Evolutionary conservation across 129 eudicot genomes (phyloP).

Genomic region (Lonicera japonica): DNA sequence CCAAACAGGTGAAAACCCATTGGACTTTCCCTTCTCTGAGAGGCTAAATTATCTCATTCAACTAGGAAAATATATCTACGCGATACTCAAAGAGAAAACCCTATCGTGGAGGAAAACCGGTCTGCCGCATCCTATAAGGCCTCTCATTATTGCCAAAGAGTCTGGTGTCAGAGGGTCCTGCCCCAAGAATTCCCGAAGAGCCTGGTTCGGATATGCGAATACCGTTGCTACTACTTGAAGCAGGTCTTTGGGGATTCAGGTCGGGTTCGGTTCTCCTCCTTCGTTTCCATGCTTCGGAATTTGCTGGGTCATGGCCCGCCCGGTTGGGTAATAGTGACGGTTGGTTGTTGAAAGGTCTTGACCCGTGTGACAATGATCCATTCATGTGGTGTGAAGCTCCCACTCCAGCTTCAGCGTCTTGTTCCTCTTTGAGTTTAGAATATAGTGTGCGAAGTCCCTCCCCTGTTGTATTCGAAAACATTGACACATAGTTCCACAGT

Average conservation of each 20-base stretch:
- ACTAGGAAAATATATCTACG: constrained; percentile 9
- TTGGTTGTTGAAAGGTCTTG: constrained; percentile 33
- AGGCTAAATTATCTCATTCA: constrained; percentile 2
- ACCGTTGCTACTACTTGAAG: constrained; percentile 29
- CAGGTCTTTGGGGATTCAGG: constrained; percentile 34
- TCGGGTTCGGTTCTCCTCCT: constrained; percentile 66
- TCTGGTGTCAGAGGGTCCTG: constrained; percentile 61
- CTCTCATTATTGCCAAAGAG: constrained; percentile 39
- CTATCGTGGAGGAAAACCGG: constrained; percentile 51
- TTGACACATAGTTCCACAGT: constrained; percentile 85
- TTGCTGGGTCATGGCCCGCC: constrained; percentile 52
- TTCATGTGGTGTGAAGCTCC: constrained; percentile 69
- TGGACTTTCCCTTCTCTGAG: background rate
- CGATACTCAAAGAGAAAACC: constrained; percentile 49
- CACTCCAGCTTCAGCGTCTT: constrained; percentile 45
- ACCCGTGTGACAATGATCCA: constrained; percentile 19
- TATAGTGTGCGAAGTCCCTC: constrained; percentile 74
- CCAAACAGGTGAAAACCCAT: constrained; percentile 11
- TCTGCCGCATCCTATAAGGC: constrained; percentile 49
- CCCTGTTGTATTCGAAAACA: constrained; percentile 82
- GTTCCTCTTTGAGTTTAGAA: constrained; percentile 84
- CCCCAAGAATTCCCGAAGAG: constrained; percentile 80
- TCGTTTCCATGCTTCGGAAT: constrained; percentile 89
- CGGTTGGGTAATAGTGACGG: constrained; percentile 35
- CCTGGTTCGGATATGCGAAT: constrained; percentile 39